A percentile compares a stretch with the other conserved stretches of the same genome.
Conservation (phyloP, 805 yeast genomes). For the Cyberlindnera sargentensis region DNA sequence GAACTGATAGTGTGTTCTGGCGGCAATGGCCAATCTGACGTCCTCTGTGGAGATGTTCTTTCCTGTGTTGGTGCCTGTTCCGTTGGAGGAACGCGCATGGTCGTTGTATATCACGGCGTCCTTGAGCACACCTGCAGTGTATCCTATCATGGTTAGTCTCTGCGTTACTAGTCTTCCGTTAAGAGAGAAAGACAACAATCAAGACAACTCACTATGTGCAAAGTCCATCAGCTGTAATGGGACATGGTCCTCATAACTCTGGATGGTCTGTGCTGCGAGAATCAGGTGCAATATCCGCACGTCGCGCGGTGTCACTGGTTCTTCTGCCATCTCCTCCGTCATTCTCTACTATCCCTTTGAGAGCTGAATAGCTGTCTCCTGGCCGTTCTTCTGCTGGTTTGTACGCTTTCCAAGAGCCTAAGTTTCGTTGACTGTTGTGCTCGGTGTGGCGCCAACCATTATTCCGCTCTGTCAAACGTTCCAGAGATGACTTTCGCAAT, state of each 20-base stretch:
- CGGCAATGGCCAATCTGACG: conserved; percentile 84
- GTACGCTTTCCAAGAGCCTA: not conserved
- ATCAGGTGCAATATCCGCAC: conserved; percentile 85
- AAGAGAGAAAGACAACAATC: not conserved
- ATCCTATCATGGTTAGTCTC: conserved; percentile 32
- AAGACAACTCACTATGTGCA: conserved; percentile 53
- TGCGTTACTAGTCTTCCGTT: not conserved
- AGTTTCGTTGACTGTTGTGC: too few species aligned
- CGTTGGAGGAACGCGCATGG: conserved; percentile 49
- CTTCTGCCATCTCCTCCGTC: conserved; percentile 14
- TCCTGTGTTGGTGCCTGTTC: conserved; percentile 17
- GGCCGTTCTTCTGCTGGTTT: not conserved
- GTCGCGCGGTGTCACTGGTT: conserved; percentile 62
- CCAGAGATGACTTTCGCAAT: too few species aligned
- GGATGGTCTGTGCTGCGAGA: conserved; percentile 89
- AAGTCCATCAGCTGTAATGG: conserved; percentile 96
- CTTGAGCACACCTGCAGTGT: conserved; percentile 77
- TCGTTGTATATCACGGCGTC: conserved; percentile 89
- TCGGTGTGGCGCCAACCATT: too few species aligned
- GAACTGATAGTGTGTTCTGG: conserved; percentile 92
- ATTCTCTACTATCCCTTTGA: not conserved
- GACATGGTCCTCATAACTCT: conserved; percentile 90
- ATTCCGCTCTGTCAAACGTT: too few species aligned
- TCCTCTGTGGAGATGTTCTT: conserved; percentile 77
- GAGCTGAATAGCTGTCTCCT: not conserved